Evolutionary conservation across 2,329 filamentous ascomycete genomes (phyloP), one percentile per base, ranked within the genome.

Genomic region (Fusarium veterinarium): DNA sequence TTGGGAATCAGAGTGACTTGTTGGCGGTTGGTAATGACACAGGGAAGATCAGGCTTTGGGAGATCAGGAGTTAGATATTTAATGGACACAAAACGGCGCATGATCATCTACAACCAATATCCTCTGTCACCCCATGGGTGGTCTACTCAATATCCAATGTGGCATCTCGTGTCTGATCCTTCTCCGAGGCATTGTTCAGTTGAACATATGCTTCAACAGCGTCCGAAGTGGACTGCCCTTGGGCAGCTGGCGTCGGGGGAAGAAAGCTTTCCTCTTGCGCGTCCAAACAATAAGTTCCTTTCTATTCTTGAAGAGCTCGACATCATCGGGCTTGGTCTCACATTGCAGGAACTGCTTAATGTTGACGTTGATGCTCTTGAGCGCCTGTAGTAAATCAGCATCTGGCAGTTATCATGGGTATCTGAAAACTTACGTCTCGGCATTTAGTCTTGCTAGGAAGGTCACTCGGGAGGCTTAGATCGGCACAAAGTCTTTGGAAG

Each of bases 11-110:
- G 69, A 92, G 90, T 68, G 88, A 92, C 76, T 81, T 95, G 77
- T 80, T 99, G 73, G 94, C 94, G 16, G 93, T 98, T 58, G 95
- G 91, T 23, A 98, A 97, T 78, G 95, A 98, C 80, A 86, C 88
- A 66, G 96, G 96, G 17, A 95, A 94, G 84, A 93, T 98, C 70
- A 89, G 93, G 71, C 81, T 98, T 80, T 99, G 95, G 95, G 95
- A 98, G 84, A 94, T 97, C 74, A 86, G 91, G 79, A 88, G 84
- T 73, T 94, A 88, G 82, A 69, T 55, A 53, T 60, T 60, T 71
- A 65, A 75, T 69, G 61, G 67, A 61, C 63, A 77, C 41, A 48
- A 65, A 69, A 71, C 52, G 74, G 67, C 74, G 72, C 63, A 74
- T 69, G 69, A 45, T 33, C 56, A 70, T 72, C 33, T 46, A 53